phyloP scores from a whole-genome alignment of 2,329 filamentous ascomycete genomes.

The Hypoxylon sp. region DNA sequence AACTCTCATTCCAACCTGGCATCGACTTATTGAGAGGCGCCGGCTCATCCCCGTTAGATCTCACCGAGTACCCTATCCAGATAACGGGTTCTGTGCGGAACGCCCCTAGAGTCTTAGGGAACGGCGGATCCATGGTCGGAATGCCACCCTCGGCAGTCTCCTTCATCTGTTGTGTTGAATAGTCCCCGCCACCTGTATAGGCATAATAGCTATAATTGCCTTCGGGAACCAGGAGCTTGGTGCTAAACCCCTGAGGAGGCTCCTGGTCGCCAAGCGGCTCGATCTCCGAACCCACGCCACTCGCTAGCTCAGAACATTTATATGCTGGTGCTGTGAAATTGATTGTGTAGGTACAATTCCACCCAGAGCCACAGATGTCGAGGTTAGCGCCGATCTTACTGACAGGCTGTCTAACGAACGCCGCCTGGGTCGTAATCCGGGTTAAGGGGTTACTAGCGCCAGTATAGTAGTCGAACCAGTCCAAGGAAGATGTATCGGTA shows the following conservation, averaged over 20 bases:
- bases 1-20: conserved; percentile 50
- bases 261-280: conserved; percentile 47
- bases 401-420: conserved; percentile 46
- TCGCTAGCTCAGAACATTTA: conserved; percentile 54
- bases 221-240: conserved; percentile 51
- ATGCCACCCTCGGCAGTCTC: conserved; percentile 51
- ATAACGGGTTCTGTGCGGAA: conserved; percentile 56
- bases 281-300: conserved; percentile 48
- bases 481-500: conserved; percentile 29
- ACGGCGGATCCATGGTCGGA: conserved; percentile 45
- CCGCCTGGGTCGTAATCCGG: conserved; percentile 48
- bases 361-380: conserved; percentile 54
- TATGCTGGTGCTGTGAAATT: conserved; percentile 56
- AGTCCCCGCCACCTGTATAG: conserved; percentile 52
- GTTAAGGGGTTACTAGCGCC: conserved; percentile 45
- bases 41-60: conserved; percentile 40
- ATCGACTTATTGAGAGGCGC: conserved; percentile 42
- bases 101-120: conserved; percentile 53
- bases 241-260: conserved; percentile 49
- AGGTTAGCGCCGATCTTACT: conserved; percentile 49
- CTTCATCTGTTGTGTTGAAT: conserved; percentile 49
- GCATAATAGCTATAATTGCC: conserved; percentile 54
- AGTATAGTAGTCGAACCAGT: conserved; percentile 54
- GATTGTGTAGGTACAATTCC: conserved; percentile 57
- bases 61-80: conserved; percentile 54